Conservation (phyloP, 441 rosid genomes). For the Brassica balearica region DNA sequence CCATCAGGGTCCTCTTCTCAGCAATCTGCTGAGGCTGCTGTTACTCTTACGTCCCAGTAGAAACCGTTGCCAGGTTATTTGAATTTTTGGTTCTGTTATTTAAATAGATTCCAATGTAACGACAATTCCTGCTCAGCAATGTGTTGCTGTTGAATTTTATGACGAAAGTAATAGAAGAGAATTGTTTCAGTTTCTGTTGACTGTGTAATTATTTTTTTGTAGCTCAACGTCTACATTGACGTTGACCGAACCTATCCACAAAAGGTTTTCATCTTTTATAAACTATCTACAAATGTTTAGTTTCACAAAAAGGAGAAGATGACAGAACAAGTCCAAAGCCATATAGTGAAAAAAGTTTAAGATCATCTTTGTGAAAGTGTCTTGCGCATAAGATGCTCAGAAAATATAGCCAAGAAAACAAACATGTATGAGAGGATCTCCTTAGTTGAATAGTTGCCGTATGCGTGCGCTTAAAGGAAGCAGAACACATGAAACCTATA, state of each 20-base stretch:
- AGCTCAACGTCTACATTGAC: not conserved
- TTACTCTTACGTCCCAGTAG: conserved; percentile 28
- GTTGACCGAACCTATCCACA: not conserved
- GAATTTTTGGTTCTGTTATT: not conserved
- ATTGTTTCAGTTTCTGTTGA: not conserved
- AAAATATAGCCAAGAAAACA: too few species aligned
- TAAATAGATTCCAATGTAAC: conserved; percentile 22
- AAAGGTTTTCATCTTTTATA: not conserved
- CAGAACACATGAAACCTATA: not conserved
- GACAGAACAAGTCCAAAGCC: too few species aligned
- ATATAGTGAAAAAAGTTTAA: too few species aligned
- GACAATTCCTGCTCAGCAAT: not conserved
- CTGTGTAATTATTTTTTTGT: not conserved
- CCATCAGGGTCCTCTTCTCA: conserved; percentile 43
- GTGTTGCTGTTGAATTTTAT: not conserved
- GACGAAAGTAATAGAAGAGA: conserved; percentile 2
- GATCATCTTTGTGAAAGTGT: too few species aligned
- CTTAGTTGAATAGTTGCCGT: too few species aligned
- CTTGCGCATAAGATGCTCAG: too few species aligned
- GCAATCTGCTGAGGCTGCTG: conserved; percentile 21
- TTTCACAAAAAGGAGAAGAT: too few species aligned
- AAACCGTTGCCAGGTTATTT: not conserved
- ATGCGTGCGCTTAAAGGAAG: not conserved
- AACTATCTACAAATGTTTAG: too few species aligned
- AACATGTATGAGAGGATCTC: too few species aligned